Evolutionary conservation across 1,284 basidiomycete species (phyloP), one percentile per base, ranked within the genome.

Genomic region (Fomitopsis pinicola): DNA sequence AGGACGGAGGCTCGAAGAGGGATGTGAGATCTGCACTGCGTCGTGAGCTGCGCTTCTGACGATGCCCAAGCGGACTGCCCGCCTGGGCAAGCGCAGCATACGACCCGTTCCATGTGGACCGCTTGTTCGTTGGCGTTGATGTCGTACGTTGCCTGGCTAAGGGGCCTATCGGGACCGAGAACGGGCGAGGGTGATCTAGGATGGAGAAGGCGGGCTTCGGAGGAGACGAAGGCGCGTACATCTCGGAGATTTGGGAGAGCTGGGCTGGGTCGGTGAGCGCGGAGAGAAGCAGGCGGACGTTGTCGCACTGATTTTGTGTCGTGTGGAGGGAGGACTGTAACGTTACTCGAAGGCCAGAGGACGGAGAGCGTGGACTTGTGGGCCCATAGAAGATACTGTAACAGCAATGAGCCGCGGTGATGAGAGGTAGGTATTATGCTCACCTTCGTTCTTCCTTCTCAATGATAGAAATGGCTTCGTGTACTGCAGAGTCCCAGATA

Each of bases 171-270:
- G 82, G 81, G 75, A 69, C 62, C 15, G 83, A 85, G 48, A 67
- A 75, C 5, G 82, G 81, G 75, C 70, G 66, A 9, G 82, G 69
- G 30, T 71, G 59, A 55, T 80, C 77, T 55, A 64, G 63, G 40
- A 75, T 69, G 28, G 67, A 62, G 63, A 80, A 78, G 9, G 72
- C 64, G 5, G 78, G 70, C 59, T 78, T 79, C 33, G 80, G 71
- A 14, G 87, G 86, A 1, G 86, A 89, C 0, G 89, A 81, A 3
- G 91, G 91, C 0, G 89, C 89, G 71, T 93, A 93, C 91, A 93
- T 93, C 73, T 91, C 89, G 3, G 88, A 79, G 9, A 93, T 78
- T 67, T 91, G 91, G 9, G 86, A 79, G 15, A 92, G 76, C 64
- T 89, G 86, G 15, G 80, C 71, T 1, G 88, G 86, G 3, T 82